These are phyloP conservation scores for Postia placenta DNA, from an alignment of 768 basidiomycete species.

Conservation along the genomic window DNA sequence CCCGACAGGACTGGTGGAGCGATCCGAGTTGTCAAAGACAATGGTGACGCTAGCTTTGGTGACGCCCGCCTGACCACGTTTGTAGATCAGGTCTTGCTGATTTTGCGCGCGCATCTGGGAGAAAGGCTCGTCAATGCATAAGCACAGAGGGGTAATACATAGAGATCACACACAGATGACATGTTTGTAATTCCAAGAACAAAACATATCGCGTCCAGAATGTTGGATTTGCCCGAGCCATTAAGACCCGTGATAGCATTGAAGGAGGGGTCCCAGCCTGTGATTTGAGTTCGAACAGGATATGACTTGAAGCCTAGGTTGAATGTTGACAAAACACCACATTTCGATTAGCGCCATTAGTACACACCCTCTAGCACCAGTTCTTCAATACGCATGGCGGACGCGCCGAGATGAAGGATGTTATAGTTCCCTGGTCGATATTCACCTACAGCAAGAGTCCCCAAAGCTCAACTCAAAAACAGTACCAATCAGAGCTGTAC, in stretches of 20 bases:
- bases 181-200: conserved; percentile 97
- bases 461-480: not conserved
- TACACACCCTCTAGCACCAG: conserved; percentile 84
- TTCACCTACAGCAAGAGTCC: not conserved
- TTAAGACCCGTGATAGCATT: conserved; percentile 97
- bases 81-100: conserved; percentile 97
- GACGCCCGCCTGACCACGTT: conserved; percentile 95
- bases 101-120: conserved; percentile 87
- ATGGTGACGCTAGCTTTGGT: conserved; percentile 98
- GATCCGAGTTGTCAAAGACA: conserved; percentile 96
- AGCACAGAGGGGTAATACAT: not conserved
- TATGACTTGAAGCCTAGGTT: conserved; percentile 91
- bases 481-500: not conserved
- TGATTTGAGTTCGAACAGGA: conserved; percentile 91
- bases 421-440: not conserved
- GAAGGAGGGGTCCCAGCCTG: conserved; percentile 96
- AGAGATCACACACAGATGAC: conserved; percentile 55
- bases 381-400: conserved; percentile 85
- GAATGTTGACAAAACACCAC: not conserved
- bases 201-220: conserved; percentile 98
- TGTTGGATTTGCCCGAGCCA: conserved; percentile 98
- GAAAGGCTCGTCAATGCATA: not conserved
- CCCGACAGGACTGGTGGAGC: conserved; percentile 75
- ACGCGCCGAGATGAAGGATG: not conserved
- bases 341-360: not conserved